Evolutionary conservation across 192 early-diverging fungal species (phyloP).

Genomic region (Coemansia asiatica): DNA sequence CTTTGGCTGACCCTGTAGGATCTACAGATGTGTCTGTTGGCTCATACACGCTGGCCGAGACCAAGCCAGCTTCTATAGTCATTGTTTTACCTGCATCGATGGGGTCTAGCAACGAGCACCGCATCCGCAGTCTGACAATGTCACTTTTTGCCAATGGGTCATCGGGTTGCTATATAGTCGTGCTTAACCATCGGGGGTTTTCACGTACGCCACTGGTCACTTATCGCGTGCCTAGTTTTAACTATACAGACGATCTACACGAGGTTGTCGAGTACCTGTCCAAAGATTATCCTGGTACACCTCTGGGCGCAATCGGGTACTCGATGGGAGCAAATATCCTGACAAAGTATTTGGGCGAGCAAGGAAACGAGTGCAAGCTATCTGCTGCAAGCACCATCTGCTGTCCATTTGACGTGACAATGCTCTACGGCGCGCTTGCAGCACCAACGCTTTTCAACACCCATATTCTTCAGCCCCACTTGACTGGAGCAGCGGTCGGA

Average conservation of each 20-base stretch:
- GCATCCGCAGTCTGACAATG: background rate
- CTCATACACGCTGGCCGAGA: background rate
- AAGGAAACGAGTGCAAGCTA: conserved; percentile 65
- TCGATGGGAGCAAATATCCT: conserved; percentile 84
- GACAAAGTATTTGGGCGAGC: conserved; percentile 77
- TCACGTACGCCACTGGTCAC: conserved; percentile 12
- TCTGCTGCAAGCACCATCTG: conserved; percentile 68
- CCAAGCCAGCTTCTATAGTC: background rate
- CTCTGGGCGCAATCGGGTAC: conserved; percentile 75
- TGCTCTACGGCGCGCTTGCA: conserved; percentile 27
- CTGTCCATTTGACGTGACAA: conserved; percentile 74
- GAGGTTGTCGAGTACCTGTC: conserved; percentile 1
- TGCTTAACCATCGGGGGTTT: conserved; percentile 17
- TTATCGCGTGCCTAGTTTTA: conserved; percentile 68
- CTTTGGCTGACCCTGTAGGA: background rate
- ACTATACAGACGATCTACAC: conserved; percentile 66
- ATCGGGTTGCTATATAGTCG: conserved; percentile 61
- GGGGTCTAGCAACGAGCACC: conserved; percentile 1
- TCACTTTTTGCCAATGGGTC: background rate
- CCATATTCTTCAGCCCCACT: conserved; percentile 45
- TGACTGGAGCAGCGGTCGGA: conserved; percentile 43
- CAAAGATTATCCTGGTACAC: conserved; percentile 57
- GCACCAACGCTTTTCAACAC: conserved; percentile 50
- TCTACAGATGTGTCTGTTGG: background rate
- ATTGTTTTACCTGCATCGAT: background rate